phyloP scores from a whole-genome alignment of 148 eudicot genomes.

The Camellia granthamiana region DNA sequence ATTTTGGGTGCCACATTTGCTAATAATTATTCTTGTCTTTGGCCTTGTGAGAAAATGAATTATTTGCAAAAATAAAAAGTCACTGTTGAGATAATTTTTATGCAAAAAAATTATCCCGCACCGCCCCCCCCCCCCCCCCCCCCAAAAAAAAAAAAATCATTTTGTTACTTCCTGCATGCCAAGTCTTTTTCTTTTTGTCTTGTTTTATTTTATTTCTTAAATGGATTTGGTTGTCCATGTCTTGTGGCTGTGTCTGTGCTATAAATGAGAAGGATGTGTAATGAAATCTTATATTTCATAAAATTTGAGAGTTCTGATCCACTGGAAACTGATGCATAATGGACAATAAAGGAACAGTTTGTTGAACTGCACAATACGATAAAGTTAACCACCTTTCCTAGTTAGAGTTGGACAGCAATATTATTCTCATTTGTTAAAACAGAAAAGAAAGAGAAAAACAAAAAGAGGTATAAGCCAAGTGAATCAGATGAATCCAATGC shows the following conservation, averaged over 20 bases:
- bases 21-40: neutral
- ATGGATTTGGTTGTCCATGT: too few species aligned
- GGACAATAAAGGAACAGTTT: neutral
- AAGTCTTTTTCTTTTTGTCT: too few species aligned
- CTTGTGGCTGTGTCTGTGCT: too few species aligned
- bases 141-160: neutral
- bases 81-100: too few species aligned
- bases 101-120: too few species aligned
- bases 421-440: neutral
- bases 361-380: neutral
- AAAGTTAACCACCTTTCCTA: neutral
- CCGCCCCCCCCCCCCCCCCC: too few species aligned
- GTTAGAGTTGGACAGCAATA: neutral
- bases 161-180: neutral
- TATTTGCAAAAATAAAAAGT: neutral
- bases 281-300: neutral
- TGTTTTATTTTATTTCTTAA: too few species aligned
- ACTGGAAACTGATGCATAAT: neutral
- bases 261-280: too few species aligned
- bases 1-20: neutral
- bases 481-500: neutral
- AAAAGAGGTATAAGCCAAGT: neutral
- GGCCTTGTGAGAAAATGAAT: neutral
- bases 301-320: neutral
- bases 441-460: neutral